phyloP scores from a whole-genome alignment of 306 rosid genomes.

The Casuarina cunninghamiana region DNA sequence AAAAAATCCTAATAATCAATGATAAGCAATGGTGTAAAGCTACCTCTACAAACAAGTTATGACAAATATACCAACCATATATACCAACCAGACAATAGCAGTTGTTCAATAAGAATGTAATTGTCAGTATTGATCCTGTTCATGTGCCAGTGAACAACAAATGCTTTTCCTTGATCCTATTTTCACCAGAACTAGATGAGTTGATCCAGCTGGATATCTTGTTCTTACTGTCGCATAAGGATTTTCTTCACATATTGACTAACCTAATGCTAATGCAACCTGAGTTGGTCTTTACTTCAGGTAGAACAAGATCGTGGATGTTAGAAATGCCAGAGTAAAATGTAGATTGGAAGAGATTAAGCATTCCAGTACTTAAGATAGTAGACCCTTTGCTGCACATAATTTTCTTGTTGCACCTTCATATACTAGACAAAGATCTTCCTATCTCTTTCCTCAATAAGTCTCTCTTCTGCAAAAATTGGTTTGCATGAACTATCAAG shows the following conservation, averaged over 20 bases:
- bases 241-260: too few species aligned
- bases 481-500: background rate
- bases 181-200: too few species aligned
- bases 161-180: too few species aligned
- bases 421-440: background rate
- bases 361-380: background rate
- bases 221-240: too few species aligned
- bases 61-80: background rate
- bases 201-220: too few species aligned
- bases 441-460: background rate
- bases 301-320: background rate
- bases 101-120: too few species aligned
- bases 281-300: background rate
- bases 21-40: background rate
- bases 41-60: background rate
- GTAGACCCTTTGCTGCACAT: background rate
- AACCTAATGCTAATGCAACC: background rate
- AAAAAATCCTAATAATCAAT: background rate
- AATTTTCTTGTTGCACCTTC: background rate
- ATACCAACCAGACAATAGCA: too few species aligned
- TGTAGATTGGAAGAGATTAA: background rate
- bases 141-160: too few species aligned
- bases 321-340: background rate
- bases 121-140: too few species aligned
- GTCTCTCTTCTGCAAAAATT: background rate